Conservation (phyloP, 1,284 basidiomycete species). For the Anthracocystis setariae region DNA sequence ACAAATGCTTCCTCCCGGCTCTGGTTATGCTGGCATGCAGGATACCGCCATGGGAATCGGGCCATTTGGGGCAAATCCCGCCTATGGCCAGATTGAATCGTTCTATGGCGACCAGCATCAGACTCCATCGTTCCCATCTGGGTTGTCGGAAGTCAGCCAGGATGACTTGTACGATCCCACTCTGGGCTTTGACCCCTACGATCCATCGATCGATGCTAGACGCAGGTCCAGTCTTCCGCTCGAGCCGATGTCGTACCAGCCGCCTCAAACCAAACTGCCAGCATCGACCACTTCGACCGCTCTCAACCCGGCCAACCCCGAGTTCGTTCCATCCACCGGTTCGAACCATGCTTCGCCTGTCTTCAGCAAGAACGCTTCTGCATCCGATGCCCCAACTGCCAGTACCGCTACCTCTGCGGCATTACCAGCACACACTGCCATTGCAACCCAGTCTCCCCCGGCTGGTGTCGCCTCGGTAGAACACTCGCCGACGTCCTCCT, state of each 20-base stretch:
- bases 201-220: constrained; percentile 37
- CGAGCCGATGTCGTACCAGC: constrained; percentile 23
- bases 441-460: constrained; percentile 27
- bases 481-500: constrained; percentile 48
- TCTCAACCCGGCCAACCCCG: constrained; percentile 54
- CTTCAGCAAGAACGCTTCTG: constrained; percentile 24
- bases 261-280: constrained; percentile 15
- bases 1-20: constrained; percentile 26
- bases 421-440: constrained; percentile 12
- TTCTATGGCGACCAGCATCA: constrained; percentile 26
- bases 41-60: constrained; percentile 28
- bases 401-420: constrained; percentile 5
- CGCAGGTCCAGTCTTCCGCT: constrained; percentile 45
- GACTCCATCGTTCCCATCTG: constrained; percentile 26
- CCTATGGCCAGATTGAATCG: constrained; percentile 18
- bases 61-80: constrained; percentile 11
- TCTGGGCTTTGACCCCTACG: constrained; percentile 45
- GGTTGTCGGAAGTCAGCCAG: constrained; percentile 39
- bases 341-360: constrained; percentile 46
- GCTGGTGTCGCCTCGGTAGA: constrained; percentile 33
- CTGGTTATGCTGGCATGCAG: constrained; percentile 15
- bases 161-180: constrained; percentile 50
- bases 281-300: constrained; percentile 17
- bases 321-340: constrained; percentile 50
- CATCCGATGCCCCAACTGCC: background rate